Conservation (phyloP, 306 rosid genomes). For the Neltuma alba region DNA sequence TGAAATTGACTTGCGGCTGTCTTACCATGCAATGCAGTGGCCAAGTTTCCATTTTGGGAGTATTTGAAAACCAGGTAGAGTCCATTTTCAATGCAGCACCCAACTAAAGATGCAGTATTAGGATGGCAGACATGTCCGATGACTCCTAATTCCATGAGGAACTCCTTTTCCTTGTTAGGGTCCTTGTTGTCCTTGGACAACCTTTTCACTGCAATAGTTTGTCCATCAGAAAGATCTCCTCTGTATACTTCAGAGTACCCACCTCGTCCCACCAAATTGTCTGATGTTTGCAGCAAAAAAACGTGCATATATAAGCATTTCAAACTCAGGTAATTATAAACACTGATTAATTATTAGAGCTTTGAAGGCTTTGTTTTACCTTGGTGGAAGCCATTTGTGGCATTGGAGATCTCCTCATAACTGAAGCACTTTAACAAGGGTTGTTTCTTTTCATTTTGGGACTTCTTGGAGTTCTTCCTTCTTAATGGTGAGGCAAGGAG, state of each 20-base stretch:
- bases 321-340: too few relatives aligned
- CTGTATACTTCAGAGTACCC: conserved; percentile 93
- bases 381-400: conserved; percentile 74
- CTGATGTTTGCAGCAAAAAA: conserved; percentile 39
- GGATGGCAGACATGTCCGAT: conserved; percentile 90
- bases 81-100: conserved; percentile 87
- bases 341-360: neutral
- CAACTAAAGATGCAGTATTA: conserved; percentile 74
- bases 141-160: conserved; percentile 88
- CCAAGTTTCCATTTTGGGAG: conserved; percentile 86
- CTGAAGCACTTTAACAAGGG: conserved; percentile 83
- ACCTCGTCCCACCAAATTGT: conserved; percentile 79
- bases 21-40: conserved; percentile 91
- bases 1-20: neutral
- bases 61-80: conserved; percentile 75
- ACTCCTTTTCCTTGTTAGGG: conserved; percentile 85
- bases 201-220: conserved; percentile 82
- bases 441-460: conserved; percentile 46
- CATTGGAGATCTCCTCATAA: conserved; percentile 63
- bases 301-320: neutral
- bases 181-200: conserved; percentile 80
- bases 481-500: conserved; percentile 75
- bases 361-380: conserved; percentile 47
- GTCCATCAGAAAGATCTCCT: conserved; percentile 69
- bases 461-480: conserved; percentile 43